Conservation (phyloP, 306 rosid genomes). For the Quercus bicolor region DNA sequence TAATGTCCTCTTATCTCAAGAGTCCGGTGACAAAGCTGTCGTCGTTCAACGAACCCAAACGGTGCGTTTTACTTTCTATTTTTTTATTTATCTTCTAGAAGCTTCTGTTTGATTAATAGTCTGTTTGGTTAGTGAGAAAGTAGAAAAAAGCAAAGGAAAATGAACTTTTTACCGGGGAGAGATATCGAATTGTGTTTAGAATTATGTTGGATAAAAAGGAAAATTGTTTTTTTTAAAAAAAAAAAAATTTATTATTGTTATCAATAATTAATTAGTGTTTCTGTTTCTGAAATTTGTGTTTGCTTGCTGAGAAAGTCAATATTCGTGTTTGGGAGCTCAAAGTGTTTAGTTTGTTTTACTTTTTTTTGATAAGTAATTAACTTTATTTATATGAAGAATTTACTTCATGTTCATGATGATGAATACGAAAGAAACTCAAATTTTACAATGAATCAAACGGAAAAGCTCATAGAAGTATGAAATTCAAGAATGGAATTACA, state of each 20-base stretch:
- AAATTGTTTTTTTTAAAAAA: not conserved
- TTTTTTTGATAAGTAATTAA: too few species aligned
- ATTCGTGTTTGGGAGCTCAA: not conserved
- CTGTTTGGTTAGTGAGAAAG: not conserved
- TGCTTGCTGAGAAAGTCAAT: not conserved
- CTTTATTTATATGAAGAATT: too few species aligned
- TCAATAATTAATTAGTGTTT: too few species aligned
- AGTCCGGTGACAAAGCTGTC: slow-evolving; percentile 72
- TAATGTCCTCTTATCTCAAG: slow-evolving; percentile 45
- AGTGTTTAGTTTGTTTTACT: too few species aligned
- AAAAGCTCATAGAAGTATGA: too few species aligned
- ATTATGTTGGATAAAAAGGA: too few species aligned
- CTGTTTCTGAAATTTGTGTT: not conserved
- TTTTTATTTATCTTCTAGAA: not conserved
- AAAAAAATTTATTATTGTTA: not conserved
- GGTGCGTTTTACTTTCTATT: slow-evolving; percentile 24
- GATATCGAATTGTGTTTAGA: too few species aligned
- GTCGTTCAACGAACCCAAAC: slow-evolving; percentile 64
- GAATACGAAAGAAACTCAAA: too few species aligned
- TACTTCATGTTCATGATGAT: too few species aligned
- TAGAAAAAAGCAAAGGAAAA: not conserved
- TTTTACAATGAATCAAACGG: too few species aligned
- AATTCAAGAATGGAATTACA: too few species aligned
- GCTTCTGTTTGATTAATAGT: not conserved
- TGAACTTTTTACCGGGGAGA: too few species aligned